Conservation (phyloP, 257 asterid genomes). For the Solanum paucissectum region DNA sequence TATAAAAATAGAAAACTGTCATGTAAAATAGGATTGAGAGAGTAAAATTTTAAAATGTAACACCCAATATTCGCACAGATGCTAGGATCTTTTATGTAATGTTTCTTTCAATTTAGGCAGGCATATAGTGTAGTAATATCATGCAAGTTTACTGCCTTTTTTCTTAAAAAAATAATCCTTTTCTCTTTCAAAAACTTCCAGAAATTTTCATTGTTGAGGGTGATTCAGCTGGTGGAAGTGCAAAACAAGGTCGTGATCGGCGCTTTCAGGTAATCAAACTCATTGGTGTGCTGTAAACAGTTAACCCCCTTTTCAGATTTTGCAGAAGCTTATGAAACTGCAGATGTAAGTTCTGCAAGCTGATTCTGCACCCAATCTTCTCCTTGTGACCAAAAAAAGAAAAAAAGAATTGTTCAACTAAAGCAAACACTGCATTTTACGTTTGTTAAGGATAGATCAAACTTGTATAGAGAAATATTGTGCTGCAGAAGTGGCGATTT, state of each 20-base stretch:
- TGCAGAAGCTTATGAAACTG: not conserved
- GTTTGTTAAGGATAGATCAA: not conserved
- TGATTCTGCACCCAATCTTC: not conserved
- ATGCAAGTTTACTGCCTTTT: not conserved
- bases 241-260: slow-evolving; percentile 99
- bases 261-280: slow-evolving; percentile 71
- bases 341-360: not conserved
- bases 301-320: not conserved
- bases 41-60: not conserved
- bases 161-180: not conserved
- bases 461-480: not conserved
- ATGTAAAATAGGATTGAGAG: not conserved
- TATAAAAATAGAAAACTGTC: not conserved
- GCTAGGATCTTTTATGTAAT: not conserved
- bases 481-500: not conserved
- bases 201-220: slow-evolving; percentile 99
- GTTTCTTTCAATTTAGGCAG: not conserved
- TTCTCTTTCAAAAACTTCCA: slow-evolving; percentile 12
- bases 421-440: not conserved
- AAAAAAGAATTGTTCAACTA: not conserved
- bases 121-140: not conserved
- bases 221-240: slow-evolving; percentile 99
- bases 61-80: not conserved
- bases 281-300: not conserved
- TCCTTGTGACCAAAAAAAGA: not conserved